Conservation (phyloP, 257 asterid species). For the Jacaranda mimosifolia region DNA sequence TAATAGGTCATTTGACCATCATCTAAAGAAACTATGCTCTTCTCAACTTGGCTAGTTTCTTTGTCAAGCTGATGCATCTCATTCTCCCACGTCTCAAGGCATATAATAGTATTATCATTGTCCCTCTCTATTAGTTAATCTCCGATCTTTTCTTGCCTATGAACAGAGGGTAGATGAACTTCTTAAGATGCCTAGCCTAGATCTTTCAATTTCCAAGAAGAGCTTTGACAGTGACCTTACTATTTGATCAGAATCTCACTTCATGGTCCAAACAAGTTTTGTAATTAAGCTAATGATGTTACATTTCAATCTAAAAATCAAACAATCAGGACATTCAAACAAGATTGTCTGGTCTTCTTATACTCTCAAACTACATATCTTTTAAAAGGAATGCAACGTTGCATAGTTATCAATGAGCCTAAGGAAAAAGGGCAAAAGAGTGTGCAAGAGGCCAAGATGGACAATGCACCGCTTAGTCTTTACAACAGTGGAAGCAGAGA, state of each 20-base stretch:
- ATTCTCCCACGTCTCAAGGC: no score
- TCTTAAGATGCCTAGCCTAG: not conserved
- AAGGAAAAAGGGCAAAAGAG: not conserved
- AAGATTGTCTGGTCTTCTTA: no score
- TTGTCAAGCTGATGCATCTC: no score
- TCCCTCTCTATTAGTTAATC: not conserved
- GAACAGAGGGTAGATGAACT: not conserved
- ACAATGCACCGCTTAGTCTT: not conserved
- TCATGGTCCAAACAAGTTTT: no score
- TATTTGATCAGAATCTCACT: not conserved
- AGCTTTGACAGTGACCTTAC: slow-evolving; percentile 9
- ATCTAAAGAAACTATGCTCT: no score
- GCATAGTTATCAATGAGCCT: not conserved
- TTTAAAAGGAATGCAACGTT: not conserved
- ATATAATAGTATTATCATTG: not conserved
- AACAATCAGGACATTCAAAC: not conserved
- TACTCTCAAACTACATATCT: not conserved
- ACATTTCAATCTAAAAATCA: not conserved
- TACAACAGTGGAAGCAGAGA: not conserved
- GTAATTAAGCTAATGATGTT: no score
- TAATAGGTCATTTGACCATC: no score
- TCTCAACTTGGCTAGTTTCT: no score
- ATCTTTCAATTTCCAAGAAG: no score
- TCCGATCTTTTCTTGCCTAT: no score
- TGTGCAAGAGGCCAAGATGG: not conserved